Evolutionary conservation across 139 green algal genomes (phyloP), one percentile per base, ranked within the genome.

Genomic region (Nannochloris sp.): DNA sequence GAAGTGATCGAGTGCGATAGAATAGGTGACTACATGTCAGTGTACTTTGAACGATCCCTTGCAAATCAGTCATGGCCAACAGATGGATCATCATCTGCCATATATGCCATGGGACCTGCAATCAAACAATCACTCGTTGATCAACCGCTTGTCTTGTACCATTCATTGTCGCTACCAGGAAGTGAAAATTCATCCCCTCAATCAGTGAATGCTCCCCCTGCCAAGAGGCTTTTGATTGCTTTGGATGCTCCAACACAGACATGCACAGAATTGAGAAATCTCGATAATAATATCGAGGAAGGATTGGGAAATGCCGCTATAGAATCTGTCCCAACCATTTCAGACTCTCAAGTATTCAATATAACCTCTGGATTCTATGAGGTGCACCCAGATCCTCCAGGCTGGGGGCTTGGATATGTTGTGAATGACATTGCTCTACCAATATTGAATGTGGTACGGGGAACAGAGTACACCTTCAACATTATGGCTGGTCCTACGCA

Each of bases 331-430:
- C n/a, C 57, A 18, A 10, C 15, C 6, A 37, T 58, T n/a, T 36
- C n/a, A n/a, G 50, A 21, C 19, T 18, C 21, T 15, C 12, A 11
- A 31, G 21, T 27, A 64, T 64, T 64, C 19, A 58, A 57, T 25
- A 23, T 64, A 15, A 64, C 57, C 1, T 57, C 43, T 64, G 57
- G 57, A 27, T 43, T 23, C 40, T 66, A 72, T 40, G 14, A 11
- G 3, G 57, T 66, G 18, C 66, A 72, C 18, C 66, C 66, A 44
- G 66, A 72, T 56, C 66, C 66, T 15, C 66, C 66, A 6, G 66
- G 37, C 3, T 72, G 66, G 66, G 66, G 66, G 0, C 21, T 64
- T 9, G 36, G 23, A 16, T 64, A 64, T 44, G 21, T 56, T 27
- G 21, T 72, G 1, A 72, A 72, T 56, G 66, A 55, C 4, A 4